Evolutionary conservation across 179 eudicot genomes (phyloP).

Genomic region (Carnegiea gigantea): DNA sequence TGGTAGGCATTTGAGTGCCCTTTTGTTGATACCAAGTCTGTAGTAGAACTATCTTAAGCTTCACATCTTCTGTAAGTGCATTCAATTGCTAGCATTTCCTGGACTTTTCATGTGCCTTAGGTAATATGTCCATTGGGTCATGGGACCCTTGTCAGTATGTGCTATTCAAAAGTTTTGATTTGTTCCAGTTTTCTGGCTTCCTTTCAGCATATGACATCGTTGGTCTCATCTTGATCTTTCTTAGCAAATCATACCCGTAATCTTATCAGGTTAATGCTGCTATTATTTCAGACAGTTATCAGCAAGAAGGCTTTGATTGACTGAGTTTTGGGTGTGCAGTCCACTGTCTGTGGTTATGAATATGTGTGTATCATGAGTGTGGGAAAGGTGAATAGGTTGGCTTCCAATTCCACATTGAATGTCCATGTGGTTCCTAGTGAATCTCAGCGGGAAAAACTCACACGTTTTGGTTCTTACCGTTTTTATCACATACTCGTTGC

Average conservation of each 20-base stretch:
- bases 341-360: too few species aligned
- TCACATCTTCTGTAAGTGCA: too few species aligned
- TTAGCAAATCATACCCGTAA: neutral
- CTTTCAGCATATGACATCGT: neutral
- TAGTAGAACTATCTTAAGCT: neutral
- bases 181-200: neutral
- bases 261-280: neutral
- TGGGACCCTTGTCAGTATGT: neutral
- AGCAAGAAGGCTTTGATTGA: too few species aligned
- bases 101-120: neutral
- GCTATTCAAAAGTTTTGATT: neutral
- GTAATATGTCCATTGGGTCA: neutral
- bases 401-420: neutral
- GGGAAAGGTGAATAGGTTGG: too few species aligned
- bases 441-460: neutral
- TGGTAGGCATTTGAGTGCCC: neutral
- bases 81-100: neutral
- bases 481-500: neutral
- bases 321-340: too few species aligned
- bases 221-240: neutral
- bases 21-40: neutral
- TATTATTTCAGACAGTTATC: neutral
- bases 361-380: too few species aligned
- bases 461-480: neutral
- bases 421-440: neutral